Base-by-base conservation (phyloP, 164 flowering plant genomes). In the Echeveria elegans region DNA sequence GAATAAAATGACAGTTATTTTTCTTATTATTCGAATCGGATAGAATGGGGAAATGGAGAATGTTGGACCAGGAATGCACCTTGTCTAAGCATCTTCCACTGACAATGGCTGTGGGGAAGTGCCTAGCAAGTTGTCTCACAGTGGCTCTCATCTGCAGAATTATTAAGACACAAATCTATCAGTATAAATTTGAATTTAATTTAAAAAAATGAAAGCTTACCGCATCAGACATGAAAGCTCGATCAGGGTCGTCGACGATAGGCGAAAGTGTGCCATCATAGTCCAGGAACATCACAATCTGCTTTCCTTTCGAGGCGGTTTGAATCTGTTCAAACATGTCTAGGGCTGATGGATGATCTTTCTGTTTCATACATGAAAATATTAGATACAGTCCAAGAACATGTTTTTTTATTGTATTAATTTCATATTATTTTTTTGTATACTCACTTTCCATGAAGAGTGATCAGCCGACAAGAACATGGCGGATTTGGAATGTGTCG, bases 261-360 rank as follows among this genome's bases (percentile, higher is more conserved):
- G 97, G 97, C 0, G 96, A 89, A 4, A 92, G 87, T 0, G 97
- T 92, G 12, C 97, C 97, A 36, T 92, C 98, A 34, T 92, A 92
- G 66, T 92, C 98, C 16, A 92, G 65, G 58, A 92, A 92, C 92
- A 92, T 82, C 1, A 85, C 95, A 5, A 92, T 85, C 67, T 86
- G 85, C 66, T 92, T 92, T 41, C 95, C 96, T 56, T 81, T 81
- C 5, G 95, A 79, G 37, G 85, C 87, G 11, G 68, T 83, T 0
- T 70, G 79, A 23, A 92, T 88, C 65, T 85, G 78, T 52, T 86
- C 91, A 68, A 89, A 92, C 88, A 80, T 80, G 45, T 75, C 78
- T 65, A 89, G 65, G 4, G 97, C 97, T 0, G 97, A 91, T 26
- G 93, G 97, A 62, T 83, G 91, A 3, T 70, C 74, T 40, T 73